Evolutionary conservation across 805 yeast genomes (phyloP).

Genomic region (Candida fluviatilis): DNA sequence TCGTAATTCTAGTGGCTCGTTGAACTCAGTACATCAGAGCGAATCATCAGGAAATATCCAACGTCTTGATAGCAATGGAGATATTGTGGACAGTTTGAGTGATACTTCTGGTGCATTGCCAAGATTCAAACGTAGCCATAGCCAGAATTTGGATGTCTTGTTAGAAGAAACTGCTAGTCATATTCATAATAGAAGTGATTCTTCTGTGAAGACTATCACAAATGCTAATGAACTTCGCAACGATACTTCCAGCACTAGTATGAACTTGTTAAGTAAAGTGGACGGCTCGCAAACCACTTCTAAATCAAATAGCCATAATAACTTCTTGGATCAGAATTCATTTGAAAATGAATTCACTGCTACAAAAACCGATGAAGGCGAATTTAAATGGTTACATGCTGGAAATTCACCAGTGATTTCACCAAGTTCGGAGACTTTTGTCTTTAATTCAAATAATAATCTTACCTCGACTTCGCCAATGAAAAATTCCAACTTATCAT

Average conservation of each 20-base stretch:
- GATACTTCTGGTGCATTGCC: not conserved
- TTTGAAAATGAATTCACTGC: constrained; percentile 29
- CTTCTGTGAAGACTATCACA: constrained; percentile 4
- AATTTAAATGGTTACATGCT: constrained; percentile 25
- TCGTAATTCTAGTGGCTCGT: constrained; percentile 29
- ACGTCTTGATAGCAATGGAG: constrained; percentile 43
- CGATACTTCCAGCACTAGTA: constrained; percentile 6
- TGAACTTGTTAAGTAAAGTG: constrained; percentile 17
- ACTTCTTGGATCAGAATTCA: constrained; percentile 12
- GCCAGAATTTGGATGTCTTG: constrained; percentile 25
- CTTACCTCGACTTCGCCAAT: constrained; percentile 6
- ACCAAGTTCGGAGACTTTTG: constrained; percentile 10
- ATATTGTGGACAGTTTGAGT: constrained; percentile 24
- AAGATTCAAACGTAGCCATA: constrained; percentile 19
- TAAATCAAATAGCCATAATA: constrained; percentile 4
- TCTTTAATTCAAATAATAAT: constrained; percentile 2
- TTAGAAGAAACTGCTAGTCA: constrained; percentile 21
- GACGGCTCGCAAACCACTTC: constrained; percentile 14
- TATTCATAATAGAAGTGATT: constrained; percentile 15
- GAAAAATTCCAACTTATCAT: constrained; percentile 16
- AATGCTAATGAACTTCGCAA: not conserved
- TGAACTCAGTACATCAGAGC: constrained; percentile 20
- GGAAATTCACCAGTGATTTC: constrained; percentile 8
- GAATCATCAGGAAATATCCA: constrained; percentile 34
- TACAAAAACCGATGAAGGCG: constrained; percentile 23